Base-by-base conservation (phyloP, 768 basidiomycete species). In the Peribolospora baueri region DNA sequence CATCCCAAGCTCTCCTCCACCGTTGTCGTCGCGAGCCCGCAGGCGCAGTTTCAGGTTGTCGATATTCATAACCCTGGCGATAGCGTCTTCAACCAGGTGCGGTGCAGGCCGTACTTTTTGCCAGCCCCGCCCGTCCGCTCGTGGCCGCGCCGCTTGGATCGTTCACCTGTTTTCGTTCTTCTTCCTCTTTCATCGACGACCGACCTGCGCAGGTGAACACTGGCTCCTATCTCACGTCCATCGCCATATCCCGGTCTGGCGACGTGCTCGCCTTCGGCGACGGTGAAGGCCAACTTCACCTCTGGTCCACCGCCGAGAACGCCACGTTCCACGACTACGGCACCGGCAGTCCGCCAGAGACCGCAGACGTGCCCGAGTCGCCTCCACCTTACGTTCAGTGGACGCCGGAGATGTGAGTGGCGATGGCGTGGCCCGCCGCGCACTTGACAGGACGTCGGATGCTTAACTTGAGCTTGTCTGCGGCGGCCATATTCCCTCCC, bases 261-360 rank as follows among this genome's bases (percentile, higher is more conserved):
- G 78, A 82, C n/a, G 93, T 86, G 63, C 72, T 97, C 64, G 88
- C 85, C 0, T 87, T 90, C 60, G 90, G 87, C 0, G 88, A 93
- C 62, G 78, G 80, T 0, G 80, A 84, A 47, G 88, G 90, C 13
- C 70, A 72, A 5, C 74, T 95, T 3, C 86, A 91, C 68, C 69
- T 97, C 13, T 70, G 87, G 51, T 81, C 83, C 53, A 74, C 74
- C 8, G 75, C 80, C 46, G 78, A 80, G 51, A 75, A 73, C 3
- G 73, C 76, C 40, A 82, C 85, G 3, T 81, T 91, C 67, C 91
- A 91, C 61, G 87, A 90, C 0, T 91, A 81, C 62, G 80, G 85
- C 56, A 86, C 84, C 59, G 25, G 25, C 1, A 25, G 25, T 25
- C 25, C 25, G 25, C 25, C 25, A 25, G 25, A 25, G 25, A 25